Conservation (phyloP, 148 eudicot genomes). For the Pouteria glomerata region DNA sequence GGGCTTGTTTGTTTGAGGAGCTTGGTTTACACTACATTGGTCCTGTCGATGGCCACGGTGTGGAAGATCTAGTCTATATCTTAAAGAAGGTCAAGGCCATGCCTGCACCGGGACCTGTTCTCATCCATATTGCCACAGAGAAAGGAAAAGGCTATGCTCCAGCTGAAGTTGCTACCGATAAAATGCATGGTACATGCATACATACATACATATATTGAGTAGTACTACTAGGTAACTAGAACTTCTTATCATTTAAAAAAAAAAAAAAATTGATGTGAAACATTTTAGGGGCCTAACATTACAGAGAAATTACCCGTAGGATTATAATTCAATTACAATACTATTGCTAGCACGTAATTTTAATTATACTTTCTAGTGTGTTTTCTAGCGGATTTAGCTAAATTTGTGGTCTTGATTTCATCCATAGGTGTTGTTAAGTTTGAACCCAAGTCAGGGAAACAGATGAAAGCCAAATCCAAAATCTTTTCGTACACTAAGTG, state of each 20-base stretch:
- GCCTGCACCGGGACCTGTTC: slow-evolving; percentile 33
- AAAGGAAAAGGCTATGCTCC: slow-evolving; percentile 46
- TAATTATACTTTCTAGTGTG: too few species aligned
- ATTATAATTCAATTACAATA: too few species aligned
- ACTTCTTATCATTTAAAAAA: too few species aligned
- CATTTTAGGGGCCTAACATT: too few species aligned
- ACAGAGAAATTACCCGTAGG: too few species aligned
- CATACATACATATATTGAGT: not conserved
- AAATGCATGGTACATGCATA: slow-evolving; percentile 29
- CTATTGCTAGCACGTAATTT: too few species aligned
- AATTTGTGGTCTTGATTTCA: not conserved
- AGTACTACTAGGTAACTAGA: too few species aligned
- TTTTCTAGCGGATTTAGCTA: not conserved
- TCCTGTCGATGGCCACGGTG: slow-evolving; percentile 35
- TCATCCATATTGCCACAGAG: slow-evolving; percentile 33
- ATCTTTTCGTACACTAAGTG: slow-evolving; percentile 33
- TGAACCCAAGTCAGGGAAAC: slow-evolving; percentile 27
- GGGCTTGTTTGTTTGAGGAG: slow-evolving; percentile 27
- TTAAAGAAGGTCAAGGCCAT: slow-evolving; percentile 27
- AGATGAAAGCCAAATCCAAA: slow-evolving; percentile 14
- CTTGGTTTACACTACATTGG: slow-evolving; percentile 37
- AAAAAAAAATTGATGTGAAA: too few species aligned
- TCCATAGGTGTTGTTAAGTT: slow-evolving; percentile 28
- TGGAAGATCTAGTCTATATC: slow-evolving; percentile 29
- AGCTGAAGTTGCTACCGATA: slow-evolving; percentile 35